Evolutionary conservation across 768 basidiomycete genomes (phyloP).

Genomic region (Collybiopsis luxurians): DNA sequence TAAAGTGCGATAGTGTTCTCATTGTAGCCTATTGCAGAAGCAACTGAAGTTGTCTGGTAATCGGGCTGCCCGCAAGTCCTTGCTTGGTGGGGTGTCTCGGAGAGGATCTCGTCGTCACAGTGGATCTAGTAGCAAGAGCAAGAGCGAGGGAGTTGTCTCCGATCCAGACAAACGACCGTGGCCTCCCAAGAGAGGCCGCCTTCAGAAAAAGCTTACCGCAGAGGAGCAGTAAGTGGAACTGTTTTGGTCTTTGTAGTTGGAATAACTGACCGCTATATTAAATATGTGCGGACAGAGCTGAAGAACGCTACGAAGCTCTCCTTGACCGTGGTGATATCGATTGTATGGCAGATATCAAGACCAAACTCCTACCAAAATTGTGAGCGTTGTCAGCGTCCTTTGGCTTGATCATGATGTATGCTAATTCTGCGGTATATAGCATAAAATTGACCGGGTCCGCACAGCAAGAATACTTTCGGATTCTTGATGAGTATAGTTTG

Average conservation of each 20-base stretch:
- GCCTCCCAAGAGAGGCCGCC: conserved; percentile 66
- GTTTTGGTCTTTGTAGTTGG: not conserved
- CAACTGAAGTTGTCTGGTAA: not conserved
- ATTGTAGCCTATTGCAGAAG: not conserved
- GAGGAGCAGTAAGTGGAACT: conserved; percentile 41
- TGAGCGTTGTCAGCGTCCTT: not conserved
- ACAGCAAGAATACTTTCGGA: not conserved
- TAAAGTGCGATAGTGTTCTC: not conserved
- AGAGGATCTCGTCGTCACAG: not conserved
- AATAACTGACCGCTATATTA: too few relatives aligned
- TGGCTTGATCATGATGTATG: too few relatives aligned
- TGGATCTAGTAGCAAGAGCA: conserved; percentile 11
- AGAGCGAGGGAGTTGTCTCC: conserved; percentile 7
- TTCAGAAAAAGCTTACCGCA: conserved; percentile 43
- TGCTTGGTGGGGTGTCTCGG: not conserved
- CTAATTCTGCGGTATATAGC: too few relatives aligned
- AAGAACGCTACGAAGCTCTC: conserved; percentile 55
- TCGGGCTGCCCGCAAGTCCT: conserved; percentile 3
- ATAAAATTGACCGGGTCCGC: not conserved
- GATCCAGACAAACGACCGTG: conserved; percentile 44
- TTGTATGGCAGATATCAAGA: not conserved
- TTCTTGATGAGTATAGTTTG: not conserved
- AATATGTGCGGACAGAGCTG: too few relatives aligned
- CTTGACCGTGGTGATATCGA: conserved; percentile 61
- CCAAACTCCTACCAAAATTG: not conserved